Evolutionary conservation across 495 filamentous ascomycete species (phyloP).

Genomic region (Pyrenula aspistea): DNA sequence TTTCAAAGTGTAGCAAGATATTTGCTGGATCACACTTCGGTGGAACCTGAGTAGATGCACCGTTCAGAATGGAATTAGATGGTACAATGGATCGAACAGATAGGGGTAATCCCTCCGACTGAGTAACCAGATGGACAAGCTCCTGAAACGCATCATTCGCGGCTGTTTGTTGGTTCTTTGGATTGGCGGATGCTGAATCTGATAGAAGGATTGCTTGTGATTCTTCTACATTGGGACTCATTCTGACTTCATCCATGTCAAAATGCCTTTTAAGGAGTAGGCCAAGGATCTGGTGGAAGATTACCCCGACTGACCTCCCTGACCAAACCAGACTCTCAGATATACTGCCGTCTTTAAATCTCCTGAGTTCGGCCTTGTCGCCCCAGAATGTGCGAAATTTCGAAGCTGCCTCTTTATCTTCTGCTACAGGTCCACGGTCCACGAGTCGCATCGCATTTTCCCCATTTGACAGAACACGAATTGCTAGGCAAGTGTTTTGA

Average conservation of each 20-base stretch:
- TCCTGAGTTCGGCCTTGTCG: constrained; percentile 39
- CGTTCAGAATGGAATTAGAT: constrained; percentile 59
- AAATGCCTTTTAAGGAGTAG: constrained; percentile 63
- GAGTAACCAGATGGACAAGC: constrained; percentile 61
- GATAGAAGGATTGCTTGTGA: constrained; percentile 13
- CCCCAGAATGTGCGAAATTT: constrained; percentile 40
- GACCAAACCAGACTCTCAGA: constrained; percentile 70
- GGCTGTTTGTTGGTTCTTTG: constrained; percentile 34
- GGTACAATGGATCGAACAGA: constrained; percentile 65
- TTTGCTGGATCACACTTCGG: constrained; percentile 32
- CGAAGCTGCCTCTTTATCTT: constrained; percentile 46
- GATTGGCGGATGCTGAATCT: constrained; percentile 15
- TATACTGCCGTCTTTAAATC: constrained; percentile 44
- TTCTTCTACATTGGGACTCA: constrained; percentile 15
- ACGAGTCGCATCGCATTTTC: constrained; percentile 58
- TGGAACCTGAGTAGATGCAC: constrained; percentile 40
- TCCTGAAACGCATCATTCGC: constrained; percentile 51
- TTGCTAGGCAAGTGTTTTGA: constrained; percentile 23
- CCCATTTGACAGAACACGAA: constrained; percentile 63
- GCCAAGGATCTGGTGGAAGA: constrained; percentile 67
- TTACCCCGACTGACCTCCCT: constrained; percentile 40
- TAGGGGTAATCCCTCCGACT: constrained; percentile 68
- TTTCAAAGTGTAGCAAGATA: constrained; percentile 80
- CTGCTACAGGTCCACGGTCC: constrained; percentile 76
- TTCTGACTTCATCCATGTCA: constrained; percentile 38